Conservation (phyloP, 1,284 basidiomycete species). For the Apiotrichum mycotoxinovorans region DNA sequence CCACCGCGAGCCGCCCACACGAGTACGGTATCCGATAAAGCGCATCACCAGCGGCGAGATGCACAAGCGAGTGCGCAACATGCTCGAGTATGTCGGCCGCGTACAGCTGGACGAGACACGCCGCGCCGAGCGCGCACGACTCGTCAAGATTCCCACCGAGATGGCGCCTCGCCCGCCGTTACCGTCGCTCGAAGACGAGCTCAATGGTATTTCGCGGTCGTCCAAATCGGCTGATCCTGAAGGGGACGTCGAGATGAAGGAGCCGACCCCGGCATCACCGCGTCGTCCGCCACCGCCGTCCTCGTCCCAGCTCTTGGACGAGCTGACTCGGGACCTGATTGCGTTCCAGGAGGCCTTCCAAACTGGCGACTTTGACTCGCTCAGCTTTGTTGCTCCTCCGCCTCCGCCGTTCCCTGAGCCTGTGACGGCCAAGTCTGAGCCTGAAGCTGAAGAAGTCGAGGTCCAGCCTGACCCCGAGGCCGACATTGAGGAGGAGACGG, state of each 20-base stretch:
- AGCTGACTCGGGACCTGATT: conserved; percentile 79
- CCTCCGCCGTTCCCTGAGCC: background rate
- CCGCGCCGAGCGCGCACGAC: conserved; percentile 64
- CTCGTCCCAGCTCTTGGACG: conserved; percentile 79
- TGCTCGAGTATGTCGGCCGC: conserved; percentile 76
- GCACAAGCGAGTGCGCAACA: conserved; percentile 87
- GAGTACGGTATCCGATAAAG: conserved; percentile 90
- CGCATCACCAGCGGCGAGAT: conserved; percentile 92
- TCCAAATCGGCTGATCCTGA: background rate
- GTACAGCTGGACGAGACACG: conserved; percentile 68
- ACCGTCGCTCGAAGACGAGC: conserved; percentile 12
- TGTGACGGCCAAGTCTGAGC: background rate
- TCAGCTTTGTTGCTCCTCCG: conserved; percentile 12
- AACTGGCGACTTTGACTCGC: conserved; percentile 45
- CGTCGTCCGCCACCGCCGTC: conserved; percentile 12
- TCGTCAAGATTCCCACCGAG: conserved; percentile 53
- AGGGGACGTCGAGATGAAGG: conserved; percentile 5
- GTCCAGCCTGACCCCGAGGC: background rate
- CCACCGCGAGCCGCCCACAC: conserved; percentile 75
- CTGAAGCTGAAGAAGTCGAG: background rate
- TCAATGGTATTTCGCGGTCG: conserved; percentile 9
- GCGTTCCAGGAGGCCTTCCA: conserved; percentile 82
- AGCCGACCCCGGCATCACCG: conserved; percentile 1
- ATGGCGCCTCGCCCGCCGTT: conserved; percentile 9
- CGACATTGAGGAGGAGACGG: background rate